These are phyloP conservation scores for Vaccinium darrowii DNA, from an alignment of 148 eudicot genomes.

Conservation along the genomic window DNA sequence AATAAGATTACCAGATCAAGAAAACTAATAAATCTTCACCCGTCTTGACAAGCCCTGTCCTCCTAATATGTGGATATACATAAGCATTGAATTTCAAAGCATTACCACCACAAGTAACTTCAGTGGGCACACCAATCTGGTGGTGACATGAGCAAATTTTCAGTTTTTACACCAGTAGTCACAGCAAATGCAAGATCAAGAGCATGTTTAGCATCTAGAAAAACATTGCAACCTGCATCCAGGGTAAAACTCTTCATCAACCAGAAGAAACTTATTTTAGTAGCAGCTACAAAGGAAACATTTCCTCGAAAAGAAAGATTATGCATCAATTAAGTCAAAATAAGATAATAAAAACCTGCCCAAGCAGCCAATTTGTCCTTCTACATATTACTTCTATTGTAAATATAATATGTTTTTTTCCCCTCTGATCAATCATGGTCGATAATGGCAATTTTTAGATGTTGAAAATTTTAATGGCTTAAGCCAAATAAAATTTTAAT, in stretches of 20 bases:
- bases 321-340: background rate
- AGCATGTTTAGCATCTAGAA: constrained; percentile 98
- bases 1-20: constrained; percentile 4
- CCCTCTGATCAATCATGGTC: too few relatives aligned
- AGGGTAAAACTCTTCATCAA: background rate
- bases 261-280: background rate
- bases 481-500: too few relatives aligned
- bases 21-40: constrained; percentile 76
- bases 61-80: constrained; percentile 69
- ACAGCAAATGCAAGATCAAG: constrained; percentile 87
- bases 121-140: constrained; percentile 93
- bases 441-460: background rate
- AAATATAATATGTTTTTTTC: background rate
- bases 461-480: background rate
- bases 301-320: background rate
- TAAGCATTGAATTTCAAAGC: constrained; percentile 98
- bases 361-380: background rate
- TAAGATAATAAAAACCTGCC: background rate
- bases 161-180: constrained; percentile 80
- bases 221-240: constrained; percentile 76
- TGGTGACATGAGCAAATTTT: constrained; percentile 86
- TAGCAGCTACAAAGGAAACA: background rate
- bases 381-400: background rate
- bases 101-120: constrained; percentile 98
- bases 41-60: constrained; percentile 52